A percentile compares a stretch with the other conserved stretches of the same genome.
These are phyloP conservation scores for Alliaria petiolata DNA, from an alignment of 345 rosid genomes.

Conservation along the genomic window DNA sequence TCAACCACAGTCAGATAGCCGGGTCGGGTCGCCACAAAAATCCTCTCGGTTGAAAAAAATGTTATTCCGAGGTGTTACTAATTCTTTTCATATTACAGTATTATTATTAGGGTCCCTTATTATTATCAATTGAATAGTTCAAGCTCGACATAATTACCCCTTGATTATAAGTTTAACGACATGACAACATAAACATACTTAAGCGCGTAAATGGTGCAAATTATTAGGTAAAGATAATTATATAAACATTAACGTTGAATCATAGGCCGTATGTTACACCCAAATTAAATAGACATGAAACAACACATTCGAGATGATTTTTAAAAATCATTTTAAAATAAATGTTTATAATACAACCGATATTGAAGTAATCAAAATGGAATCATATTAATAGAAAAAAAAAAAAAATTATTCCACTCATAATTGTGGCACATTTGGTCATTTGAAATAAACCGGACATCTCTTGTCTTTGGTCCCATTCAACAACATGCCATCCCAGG, in stretches of 20 bases:
- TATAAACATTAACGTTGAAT: background rate
- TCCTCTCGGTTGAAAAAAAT: too few relatives aligned
- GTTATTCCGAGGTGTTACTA: too few relatives aligned
- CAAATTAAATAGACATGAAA: background rate
- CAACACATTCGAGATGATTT: background rate
- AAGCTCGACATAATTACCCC: background rate
- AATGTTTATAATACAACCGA: background rate
- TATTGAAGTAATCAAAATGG: background rate
- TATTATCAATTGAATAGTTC: background rate
- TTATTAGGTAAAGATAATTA: background rate
- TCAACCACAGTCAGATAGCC: too few relatives aligned
- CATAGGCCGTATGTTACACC: background rate
- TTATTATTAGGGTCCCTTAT: too few relatives aligned
- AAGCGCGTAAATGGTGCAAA: background rate
- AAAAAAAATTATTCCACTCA: background rate
- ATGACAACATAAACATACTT: background rate
- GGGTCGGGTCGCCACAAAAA: too few relatives aligned
- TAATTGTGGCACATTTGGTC: background rate
- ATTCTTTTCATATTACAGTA: background rate
- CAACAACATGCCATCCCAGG: constrained; percentile 61
- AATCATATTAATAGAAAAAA: background rate
- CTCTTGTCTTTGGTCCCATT: constrained; percentile 42
- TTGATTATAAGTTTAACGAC: background rate
- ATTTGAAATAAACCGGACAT: constrained; percentile 79
- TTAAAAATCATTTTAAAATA: background rate